phyloP scores from a whole-genome alignment of 2,329 filamentous ascomycete species.

The Microdochium trichocladiopsis region DNA sequence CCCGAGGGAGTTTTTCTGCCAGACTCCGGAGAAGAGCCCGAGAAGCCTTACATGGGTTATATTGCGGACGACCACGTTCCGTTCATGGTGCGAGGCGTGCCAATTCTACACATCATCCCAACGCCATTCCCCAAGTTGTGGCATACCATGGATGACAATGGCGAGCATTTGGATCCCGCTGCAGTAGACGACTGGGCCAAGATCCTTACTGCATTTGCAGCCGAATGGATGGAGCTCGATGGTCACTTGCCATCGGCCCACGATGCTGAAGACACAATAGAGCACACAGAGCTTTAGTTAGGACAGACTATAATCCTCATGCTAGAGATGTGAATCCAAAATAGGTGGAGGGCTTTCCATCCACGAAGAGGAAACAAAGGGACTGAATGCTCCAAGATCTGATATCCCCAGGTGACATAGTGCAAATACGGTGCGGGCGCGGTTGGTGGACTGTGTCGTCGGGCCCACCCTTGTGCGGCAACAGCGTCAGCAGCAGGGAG shows the following conservation, averaged over 20 bases:
- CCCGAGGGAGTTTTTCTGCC: slow-evolving; percentile 53
- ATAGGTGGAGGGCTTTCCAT: no score
- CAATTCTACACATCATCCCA: slow-evolving; percentile 85
- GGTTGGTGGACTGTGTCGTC: slow-evolving; percentile 4
- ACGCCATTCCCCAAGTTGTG: slow-evolving; percentile 75
- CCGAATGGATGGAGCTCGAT: slow-evolving; percentile 84
- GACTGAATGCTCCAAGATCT: no score
- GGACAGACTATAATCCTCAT: no score
- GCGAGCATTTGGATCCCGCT: slow-evolving; percentile 70
- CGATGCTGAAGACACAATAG: slow-evolving; percentile 6
- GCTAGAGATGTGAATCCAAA: no score
- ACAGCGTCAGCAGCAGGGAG: slow-evolving; percentile 1
- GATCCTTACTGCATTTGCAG: slow-evolving; percentile 75
- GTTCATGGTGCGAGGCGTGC: slow-evolving; percentile 80
- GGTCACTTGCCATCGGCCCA: slow-evolving; percentile 2
- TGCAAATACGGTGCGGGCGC: background rate
- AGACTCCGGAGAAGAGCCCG: slow-evolving; percentile 47
- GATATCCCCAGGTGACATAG: no score
- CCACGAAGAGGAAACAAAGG: no score
- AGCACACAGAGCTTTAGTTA: slow-evolving; percentile 11
- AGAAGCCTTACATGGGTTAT: slow-evolving; percentile 39
- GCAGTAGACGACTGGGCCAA: slow-evolving; percentile 84
- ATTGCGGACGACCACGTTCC: slow-evolving; percentile 88
- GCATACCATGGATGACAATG: slow-evolving; percentile 82
- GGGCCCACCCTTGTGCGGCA: slow-evolving; percentile 2